phyloP scores from a whole-genome alignment of 306 rosid species.

The Quercus dentata region DNA sequence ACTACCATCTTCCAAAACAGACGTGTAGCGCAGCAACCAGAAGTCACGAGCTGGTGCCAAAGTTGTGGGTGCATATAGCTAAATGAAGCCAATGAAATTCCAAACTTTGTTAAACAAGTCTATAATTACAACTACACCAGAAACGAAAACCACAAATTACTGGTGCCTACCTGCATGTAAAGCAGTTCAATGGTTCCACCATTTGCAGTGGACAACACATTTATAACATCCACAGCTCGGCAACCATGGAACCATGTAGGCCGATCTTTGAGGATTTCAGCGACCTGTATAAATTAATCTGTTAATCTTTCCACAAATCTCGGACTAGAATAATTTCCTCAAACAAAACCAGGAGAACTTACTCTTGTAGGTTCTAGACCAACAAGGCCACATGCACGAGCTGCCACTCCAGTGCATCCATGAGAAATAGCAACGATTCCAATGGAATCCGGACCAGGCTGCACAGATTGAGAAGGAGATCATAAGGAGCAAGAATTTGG shows the following conservation, averaged over 20 bases:
- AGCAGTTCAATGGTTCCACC: constrained; percentile 95
- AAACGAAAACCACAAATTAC: neutral
- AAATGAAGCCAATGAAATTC: constrained; percentile 19
- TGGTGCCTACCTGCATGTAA: constrained; percentile 80
- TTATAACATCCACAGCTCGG: constrained; percentile 83
- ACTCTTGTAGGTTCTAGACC: constrained; percentile 97
- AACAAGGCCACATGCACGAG: constrained; percentile 99
- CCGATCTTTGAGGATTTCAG: constrained; percentile 95
- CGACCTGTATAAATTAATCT: constrained; percentile 49
- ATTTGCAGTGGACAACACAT: constrained; percentile 78
- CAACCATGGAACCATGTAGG: constrained; percentile 87
- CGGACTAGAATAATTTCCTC: neutral
- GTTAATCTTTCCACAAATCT: constrained; percentile 1
- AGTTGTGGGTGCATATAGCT: constrained; percentile 98
- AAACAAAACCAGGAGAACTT: constrained; percentile 27
- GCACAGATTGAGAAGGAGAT: constrained; percentile 23
- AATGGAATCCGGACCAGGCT: constrained; percentile 99
- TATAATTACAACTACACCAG: neutral
- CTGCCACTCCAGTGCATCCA: constrained; percentile 98
- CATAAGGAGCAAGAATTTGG: neutral
- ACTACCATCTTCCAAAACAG: constrained; percentile 93
- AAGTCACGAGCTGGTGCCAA: constrained; percentile 98
- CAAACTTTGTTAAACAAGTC: constrained; percentile 9
- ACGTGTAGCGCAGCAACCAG: constrained; percentile 98
- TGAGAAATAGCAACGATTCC: constrained; percentile 99